These are phyloP conservation scores for Ochetophila trinervis DNA, from an alignment of 306 rosid species.

Conservation along the genomic window DNA sequence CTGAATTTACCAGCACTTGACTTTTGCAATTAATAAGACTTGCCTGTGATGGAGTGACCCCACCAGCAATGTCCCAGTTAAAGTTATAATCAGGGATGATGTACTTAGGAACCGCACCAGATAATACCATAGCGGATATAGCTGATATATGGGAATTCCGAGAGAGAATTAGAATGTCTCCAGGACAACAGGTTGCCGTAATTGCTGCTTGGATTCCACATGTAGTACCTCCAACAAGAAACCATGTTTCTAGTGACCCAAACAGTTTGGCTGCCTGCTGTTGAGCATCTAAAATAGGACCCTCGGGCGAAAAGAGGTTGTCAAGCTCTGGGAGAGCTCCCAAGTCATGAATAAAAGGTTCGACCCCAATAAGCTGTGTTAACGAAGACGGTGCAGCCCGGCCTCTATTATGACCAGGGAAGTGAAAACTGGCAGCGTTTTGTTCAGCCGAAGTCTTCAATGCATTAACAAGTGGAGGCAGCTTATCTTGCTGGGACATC, in stretches of 20 bases:
- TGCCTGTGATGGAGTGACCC: constrained; percentile 63
- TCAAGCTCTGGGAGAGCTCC: constrained; percentile 81
- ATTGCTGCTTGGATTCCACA: constrained; percentile 89
- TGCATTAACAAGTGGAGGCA: constrained; percentile 66
- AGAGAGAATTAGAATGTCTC: constrained; percentile 69
- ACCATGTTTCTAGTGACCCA: constrained; percentile 81
- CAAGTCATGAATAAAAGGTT: constrained; percentile 67
- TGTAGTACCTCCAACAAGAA: constrained; percentile 91
- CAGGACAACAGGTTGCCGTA: constrained; percentile 79
- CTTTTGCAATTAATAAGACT: constrained; percentile 13
- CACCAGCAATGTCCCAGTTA: constrained; percentile 71
- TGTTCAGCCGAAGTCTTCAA: constrained; percentile 65
- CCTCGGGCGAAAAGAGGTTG: constrained; percentile 70
- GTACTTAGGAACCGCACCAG: constrained; percentile 81
- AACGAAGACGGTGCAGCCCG: constrained; percentile 72
- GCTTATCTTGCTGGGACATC: constrained; percentile 20
- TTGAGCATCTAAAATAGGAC: constrained; percentile 83
- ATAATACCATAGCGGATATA: constrained; percentile 68
- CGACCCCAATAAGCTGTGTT: constrained; percentile 57
- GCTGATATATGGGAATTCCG: constrained; percentile 79
- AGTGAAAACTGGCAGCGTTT: constrained; percentile 67
- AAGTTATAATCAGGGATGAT: constrained; percentile 62
- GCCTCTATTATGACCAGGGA: constrained; percentile 95
- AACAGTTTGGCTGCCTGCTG: constrained; percentile 70
- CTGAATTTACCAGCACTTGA: neutral